phyloP scores from a whole-genome alignment of 768 basidiomycete genomes.

The Rhizopogon rudus region DNA sequence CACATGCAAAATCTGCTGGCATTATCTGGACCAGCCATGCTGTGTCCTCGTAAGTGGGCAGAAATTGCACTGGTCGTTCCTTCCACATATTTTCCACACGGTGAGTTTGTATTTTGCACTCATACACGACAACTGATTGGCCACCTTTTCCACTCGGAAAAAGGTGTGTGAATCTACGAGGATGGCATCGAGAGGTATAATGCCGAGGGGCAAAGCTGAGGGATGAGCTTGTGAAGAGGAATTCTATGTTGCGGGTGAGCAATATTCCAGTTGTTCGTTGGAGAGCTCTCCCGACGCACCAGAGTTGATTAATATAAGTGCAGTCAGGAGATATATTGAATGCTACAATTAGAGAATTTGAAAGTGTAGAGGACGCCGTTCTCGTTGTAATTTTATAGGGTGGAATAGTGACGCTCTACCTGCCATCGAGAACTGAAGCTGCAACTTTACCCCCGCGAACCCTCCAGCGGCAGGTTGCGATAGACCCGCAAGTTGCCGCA shows the following conservation, averaged over 20 bases:
- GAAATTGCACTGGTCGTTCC: conserved; percentile 1
- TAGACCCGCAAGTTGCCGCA: too few species aligned
- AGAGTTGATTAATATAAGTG: neutral
- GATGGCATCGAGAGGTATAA: neutral
- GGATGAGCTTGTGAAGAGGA: neutral
- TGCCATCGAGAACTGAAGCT: too few species aligned
- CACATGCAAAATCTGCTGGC: conserved; percentile 1
- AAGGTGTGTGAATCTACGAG: neutral
- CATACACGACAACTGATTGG: neutral
- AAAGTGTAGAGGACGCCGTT: neutral
- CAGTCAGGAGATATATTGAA: too few species aligned
- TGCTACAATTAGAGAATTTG: neutral
- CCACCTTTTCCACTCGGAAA: neutral
- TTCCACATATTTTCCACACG: neutral
- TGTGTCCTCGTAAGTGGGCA: conserved; percentile 3
- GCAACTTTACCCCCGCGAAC: too few species aligned
- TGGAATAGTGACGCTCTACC: too few species aligned
- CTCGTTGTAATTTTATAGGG: too few species aligned
- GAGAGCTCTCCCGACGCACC: neutral
- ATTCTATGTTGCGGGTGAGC: neutral
- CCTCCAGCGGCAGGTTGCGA: too few species aligned
- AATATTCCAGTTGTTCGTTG: too few species aligned
- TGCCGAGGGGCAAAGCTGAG: neutral
- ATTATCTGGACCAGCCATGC: neutral
- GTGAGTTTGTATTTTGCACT: neutral